Percentiles rank a stretch among this genome's conserved stretches.
Conservation (phyloP, 2,329 filamentous ascomycete species). For the Verticillium nubilum region DNA sequence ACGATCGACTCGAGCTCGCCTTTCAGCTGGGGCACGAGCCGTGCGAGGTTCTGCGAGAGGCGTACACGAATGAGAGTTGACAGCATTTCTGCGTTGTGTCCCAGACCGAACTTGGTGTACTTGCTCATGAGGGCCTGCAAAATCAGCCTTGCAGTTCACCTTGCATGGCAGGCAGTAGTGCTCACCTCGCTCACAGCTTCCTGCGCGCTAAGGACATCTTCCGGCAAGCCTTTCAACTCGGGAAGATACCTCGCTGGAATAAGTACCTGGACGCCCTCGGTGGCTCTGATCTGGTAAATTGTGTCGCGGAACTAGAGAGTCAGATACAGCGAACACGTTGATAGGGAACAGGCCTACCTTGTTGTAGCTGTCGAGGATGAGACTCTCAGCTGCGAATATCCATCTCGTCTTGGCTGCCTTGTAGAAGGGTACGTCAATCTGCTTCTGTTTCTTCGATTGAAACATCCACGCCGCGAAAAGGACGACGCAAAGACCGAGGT, state of each 20-base stretch:
- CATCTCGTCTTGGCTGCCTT: conserved; percentile 42
- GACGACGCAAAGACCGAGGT: conserved; percentile 29
- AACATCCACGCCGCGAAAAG: conserved; percentile 33
- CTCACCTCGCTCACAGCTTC: conserved; percentile 42
- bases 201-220: conserved; percentile 41
- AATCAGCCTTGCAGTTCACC: neutral
- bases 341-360: conserved; percentile 28
- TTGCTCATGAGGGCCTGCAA: conserved; percentile 42
- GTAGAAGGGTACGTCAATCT: conserved; percentile 38
- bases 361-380: conserved; percentile 42
- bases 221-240: conserved; percentile 42
- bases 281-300: conserved; percentile 46
- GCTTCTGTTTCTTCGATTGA: conserved; percentile 22
- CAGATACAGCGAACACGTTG: neutral
- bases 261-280: conserved; percentile 42
- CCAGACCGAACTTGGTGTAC: conserved; percentile 44
- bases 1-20: conserved; percentile 40
- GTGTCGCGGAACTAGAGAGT: conserved; percentile 35
- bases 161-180: neutral
- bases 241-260: conserved; percentile 37
- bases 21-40: conserved; percentile 39
- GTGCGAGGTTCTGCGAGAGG: conserved; percentile 40
- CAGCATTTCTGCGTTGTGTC: conserved; percentile 38
- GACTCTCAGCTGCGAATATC: conserved; percentile 43
- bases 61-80: conserved; percentile 38